Evolutionary conservation across 306 rosid genomes (phyloP).

Genomic region (Delonix regia): DNA sequence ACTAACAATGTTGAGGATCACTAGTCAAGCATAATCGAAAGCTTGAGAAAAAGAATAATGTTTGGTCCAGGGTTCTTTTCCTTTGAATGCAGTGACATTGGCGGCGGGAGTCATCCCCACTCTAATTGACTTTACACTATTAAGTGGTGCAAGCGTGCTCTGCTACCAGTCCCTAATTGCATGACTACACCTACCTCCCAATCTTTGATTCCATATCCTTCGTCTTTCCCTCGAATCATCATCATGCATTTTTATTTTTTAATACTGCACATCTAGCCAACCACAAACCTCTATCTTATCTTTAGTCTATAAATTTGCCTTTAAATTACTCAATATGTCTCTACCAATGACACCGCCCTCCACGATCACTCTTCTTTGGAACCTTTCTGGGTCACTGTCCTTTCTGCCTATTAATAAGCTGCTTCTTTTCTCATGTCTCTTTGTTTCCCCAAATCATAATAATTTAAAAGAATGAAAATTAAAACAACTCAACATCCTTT

Average conservation of each 20-base stretch:
- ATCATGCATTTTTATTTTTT: not conserved
- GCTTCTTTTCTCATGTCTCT: not conserved
- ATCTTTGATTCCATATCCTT: not conserved
- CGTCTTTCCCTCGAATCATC: not conserved
- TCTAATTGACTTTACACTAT: not conserved
- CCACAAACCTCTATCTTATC: constrained; percentile 1
- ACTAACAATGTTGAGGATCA: not conserved
- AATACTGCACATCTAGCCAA: not conserved
- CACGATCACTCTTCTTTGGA: not conserved
- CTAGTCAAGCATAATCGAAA: not conserved
- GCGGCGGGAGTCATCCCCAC: constrained; percentile 27
- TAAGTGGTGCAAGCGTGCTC: constrained; percentile 2
- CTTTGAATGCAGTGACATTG: not conserved
- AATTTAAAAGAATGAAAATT: not conserved
- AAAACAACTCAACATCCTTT: not conserved
- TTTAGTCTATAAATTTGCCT: not conserved
- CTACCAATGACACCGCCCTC: constrained; percentile 30
- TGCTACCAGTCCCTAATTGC: not conserved
- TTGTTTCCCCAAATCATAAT: not conserved
- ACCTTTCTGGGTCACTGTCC: constrained; percentile 26
- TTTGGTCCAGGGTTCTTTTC: not conserved
- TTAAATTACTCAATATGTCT: not conserved
- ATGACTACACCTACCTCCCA: not conserved
- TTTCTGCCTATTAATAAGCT: not conserved
- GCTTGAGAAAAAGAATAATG: not conserved